Base-by-base conservation (phyloP, 768 basidiomycete genomes). In the Pulveroboletus sp. region DNA sequence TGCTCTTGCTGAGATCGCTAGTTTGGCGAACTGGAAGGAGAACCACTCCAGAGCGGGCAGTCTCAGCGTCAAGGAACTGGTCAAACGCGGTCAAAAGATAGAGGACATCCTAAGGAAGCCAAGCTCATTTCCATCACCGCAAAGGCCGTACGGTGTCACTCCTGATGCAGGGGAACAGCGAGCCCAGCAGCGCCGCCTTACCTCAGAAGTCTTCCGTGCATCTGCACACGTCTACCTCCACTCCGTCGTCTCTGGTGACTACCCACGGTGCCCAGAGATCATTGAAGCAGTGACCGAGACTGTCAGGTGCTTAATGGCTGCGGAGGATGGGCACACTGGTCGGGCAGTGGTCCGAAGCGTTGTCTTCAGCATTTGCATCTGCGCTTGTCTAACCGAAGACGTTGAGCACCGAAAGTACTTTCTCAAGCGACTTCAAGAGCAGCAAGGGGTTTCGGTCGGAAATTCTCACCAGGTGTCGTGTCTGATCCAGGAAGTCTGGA, bases 341-440 rank as follows among this genome's bases (percentile, higher is more conserved):
- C 74, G 76, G 36, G 73, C 77, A 13, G 83, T 90, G 23, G 77
- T 89, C 49, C 75, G 87, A 32, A 87, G 83, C 68, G 88, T 87
- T 23, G 86, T 90, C 57, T 89, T 90, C 58, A 78, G 80, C 38
- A 81, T 88, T 50, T 89, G 83, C 60, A 76, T 92, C 44, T 80
- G 80, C 52, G 87, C 87, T 1, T 81, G 77, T 55, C 75, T 90
- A 44, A 82, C 85, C 53, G 80, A 83, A 61, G 70, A 79, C 44
- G 50, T 30, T 4, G 46, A 46, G 1, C 69, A 81, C 52, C 76
- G 76, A 44, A 35, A 51, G 3, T 70, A 73, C 53, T 69, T 90
- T 13, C 55, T 68, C 22, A 56, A 58, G 10, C 68, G 76, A 38
- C 71, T 92, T 36, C 60, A 73, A 46, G 75, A 75, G 45, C 79